These are phyloP conservation scores for Yamagishiella unicocca DNA, from an alignment of 139 green algal genomes.

Conservation along the genomic window DNA sequence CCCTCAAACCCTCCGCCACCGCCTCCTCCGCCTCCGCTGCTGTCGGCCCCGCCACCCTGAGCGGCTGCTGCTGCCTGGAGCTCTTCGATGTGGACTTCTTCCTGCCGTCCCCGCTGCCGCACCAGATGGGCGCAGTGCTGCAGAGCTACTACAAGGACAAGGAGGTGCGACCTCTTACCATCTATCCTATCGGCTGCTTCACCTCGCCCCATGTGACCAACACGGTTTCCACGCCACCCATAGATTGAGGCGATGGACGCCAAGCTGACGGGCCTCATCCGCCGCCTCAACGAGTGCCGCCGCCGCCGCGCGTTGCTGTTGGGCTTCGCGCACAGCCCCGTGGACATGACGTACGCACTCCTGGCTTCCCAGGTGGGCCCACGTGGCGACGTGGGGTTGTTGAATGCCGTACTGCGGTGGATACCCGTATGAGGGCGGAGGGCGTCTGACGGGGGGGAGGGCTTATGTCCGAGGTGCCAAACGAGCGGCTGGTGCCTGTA, in stretches of 20 bases:
- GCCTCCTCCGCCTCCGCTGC: background rate
- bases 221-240: background rate
- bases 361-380: conserved; percentile 71
- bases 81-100: conserved; percentile 35
- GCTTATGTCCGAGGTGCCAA: no score
- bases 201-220: background rate
- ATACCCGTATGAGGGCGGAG: background rate
- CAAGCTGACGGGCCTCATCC: conserved; percentile 52
- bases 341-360: conserved; percentile 85
- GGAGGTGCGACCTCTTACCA: background rate
- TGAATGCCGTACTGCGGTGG: no score
- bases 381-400: no score
- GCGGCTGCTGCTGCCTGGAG: background rate
- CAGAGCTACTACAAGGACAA: conserved; percentile 48
- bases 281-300: conserved; percentile 76
- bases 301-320: conserved; percentile 79
- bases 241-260: conserved; percentile 55
- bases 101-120: conserved; percentile 22
- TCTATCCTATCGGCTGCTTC: background rate
- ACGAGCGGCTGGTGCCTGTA: no score
- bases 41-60: background rate
- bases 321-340: conserved; percentile 79
- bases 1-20: background rate
- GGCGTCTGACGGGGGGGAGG: no score
- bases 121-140: conserved; percentile 37